A percentile compares a stretch with the other conserved stretches of the same genome.
Conservation (phyloP, 2,329 filamentous ascomycete species). For the Pseudocercospora cruenta region DNA sequence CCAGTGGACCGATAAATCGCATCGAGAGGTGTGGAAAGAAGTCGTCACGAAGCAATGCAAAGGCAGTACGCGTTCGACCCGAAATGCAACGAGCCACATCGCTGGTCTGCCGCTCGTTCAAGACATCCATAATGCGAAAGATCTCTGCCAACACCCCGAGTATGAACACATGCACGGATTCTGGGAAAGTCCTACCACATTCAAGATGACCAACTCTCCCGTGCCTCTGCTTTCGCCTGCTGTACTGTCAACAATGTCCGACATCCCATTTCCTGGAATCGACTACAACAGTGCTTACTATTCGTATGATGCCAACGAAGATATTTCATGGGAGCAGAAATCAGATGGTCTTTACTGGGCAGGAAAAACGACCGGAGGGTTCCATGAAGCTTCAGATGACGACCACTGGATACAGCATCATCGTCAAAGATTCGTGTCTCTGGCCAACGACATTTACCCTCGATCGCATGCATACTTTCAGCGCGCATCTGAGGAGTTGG, state of each 20-base stretch:
- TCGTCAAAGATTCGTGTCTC: slow-evolving; percentile 52
- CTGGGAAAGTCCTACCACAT: slow-evolving; percentile 48
- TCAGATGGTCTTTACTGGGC: slow-evolving; percentile 60
- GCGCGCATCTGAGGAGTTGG: neutral
- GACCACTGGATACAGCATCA: slow-evolving; percentile 50
- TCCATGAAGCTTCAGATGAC: slow-evolving; percentile 30
- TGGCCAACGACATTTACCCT: slow-evolving; percentile 25
- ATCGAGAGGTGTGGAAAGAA: neutral
- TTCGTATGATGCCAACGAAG: slow-evolving; percentile 46
- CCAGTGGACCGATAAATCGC: slow-evolving; percentile 1
- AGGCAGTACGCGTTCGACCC: neutral
- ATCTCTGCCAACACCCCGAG: slow-evolving; percentile 53
- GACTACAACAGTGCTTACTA: slow-evolving; percentile 53
- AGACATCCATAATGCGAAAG: slow-evolving; percentile 13
- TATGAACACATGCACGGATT: slow-evolving; percentile 52
- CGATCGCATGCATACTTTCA: slow-evolving; percentile 12
- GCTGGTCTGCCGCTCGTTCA: slow-evolving; percentile 6
- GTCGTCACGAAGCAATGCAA: neutral
- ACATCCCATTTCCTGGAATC: slow-evolving; percentile 54
- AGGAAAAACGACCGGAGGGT: slow-evolving; percentile 59
- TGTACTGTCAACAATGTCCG: slow-evolving; percentile 50
- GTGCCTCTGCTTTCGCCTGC: slow-evolving; percentile 56
- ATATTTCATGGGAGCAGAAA: slow-evolving; percentile 56
- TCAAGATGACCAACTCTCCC: slow-evolving; percentile 45
- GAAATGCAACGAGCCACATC: neutral